A percentile compares a stretch with the other conserved stretches of the same genome.
These are phyloP conservation scores for Tremella mesenterica DNA, from an alignment of 768 basidiomycete species.

Conservation along the genomic window DNA sequence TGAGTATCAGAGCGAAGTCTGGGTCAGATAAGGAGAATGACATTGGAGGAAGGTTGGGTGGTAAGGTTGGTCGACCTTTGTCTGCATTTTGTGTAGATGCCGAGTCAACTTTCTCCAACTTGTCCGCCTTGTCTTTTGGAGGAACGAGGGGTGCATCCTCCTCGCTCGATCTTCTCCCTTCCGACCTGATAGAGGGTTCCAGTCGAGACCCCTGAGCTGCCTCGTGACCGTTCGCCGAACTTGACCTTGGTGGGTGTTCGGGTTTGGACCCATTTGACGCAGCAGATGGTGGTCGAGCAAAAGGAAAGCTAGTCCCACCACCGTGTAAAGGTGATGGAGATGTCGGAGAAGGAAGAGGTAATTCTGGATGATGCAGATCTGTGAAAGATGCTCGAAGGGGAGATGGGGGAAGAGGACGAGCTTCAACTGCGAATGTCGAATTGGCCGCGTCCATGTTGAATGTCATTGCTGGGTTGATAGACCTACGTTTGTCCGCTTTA, in stretches of 20 bases:
- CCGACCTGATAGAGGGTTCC: too few relatives aligned
- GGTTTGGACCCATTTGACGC: slow-evolving; percentile 1
- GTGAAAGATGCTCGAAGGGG: slow-evolving; percentile 49
- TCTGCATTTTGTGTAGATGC: background rate
- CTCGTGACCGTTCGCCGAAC: too few relatives aligned
- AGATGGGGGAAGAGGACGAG: slow-evolving; percentile 40
- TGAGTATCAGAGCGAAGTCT: slow-evolving; percentile 55
- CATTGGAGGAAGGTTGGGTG: slow-evolving; percentile 79
- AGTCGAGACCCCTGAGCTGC: too few relatives aligned
- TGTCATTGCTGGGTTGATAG: slow-evolving; percentile 53
- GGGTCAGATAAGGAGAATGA: slow-evolving; percentile 76
- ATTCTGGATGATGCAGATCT: slow-evolving; percentile 17
- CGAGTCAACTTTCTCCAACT: background rate
- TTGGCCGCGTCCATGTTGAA: slow-evolving; percentile 43
- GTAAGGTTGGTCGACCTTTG: slow-evolving; percentile 51
- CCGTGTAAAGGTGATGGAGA: slow-evolving; percentile 18
- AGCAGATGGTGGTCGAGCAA: slow-evolving; percentile 7
- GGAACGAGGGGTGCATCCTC: background rate
- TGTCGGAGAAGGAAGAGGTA: slow-evolving; percentile 15
- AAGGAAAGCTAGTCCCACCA: slow-evolving; percentile 19
- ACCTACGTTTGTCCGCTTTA: slow-evolving; percentile 50
- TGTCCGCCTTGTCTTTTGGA: background rate
- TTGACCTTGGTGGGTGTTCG: slow-evolving; percentile 28
- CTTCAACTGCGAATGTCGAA: slow-evolving; percentile 24
- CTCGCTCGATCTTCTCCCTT: slow-evolving; percentile 1